Conservation (phyloP, 805 yeast genomes). For the Candida alai region DNA sequence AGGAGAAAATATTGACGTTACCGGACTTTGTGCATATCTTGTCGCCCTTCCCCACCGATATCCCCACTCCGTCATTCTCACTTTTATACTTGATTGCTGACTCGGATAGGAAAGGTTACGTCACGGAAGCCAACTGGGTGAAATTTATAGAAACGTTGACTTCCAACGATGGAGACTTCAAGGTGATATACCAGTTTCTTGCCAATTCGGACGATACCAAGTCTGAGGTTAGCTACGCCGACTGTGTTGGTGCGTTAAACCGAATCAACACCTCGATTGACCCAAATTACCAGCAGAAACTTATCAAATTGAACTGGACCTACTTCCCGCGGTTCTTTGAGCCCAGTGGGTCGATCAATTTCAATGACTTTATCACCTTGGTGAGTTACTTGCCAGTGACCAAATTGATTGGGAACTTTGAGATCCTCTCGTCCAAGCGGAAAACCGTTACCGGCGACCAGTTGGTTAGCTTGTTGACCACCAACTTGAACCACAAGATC, state of each 20-base stretch:
- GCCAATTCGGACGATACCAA: slow-evolving; percentile 13
- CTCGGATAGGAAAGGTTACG: slow-evolving; percentile 61
- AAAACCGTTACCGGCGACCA: slow-evolving; percentile 29
- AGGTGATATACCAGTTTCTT: slow-evolving; percentile 22
- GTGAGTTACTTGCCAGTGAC: slow-evolving; percentile 43
- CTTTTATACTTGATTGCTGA: slow-evolving; percentile 82
- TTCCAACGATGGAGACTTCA: slow-evolving; percentile 28
- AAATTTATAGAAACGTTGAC: slow-evolving; percentile 55
- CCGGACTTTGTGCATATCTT: slow-evolving; percentile 35
- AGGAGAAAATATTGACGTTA: slow-evolving; percentile 26
- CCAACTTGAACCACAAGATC: slow-evolving; percentile 40
- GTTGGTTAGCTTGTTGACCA: slow-evolving; percentile 28
- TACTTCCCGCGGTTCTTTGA: slow-evolving; percentile 38
- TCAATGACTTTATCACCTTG: slow-evolving; percentile 36
- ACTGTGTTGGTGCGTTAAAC: slow-evolving; percentile 33
- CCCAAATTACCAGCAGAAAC: slow-evolving; percentile 38
- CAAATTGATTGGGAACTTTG: slow-evolving; percentile 42
- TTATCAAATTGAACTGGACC: slow-evolving; percentile 40
- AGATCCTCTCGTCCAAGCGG: slow-evolving; percentile 29
- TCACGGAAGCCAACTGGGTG: slow-evolving; percentile 68
- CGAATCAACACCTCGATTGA: slow-evolving; percentile 39
- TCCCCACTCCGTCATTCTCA: slow-evolving; percentile 34
- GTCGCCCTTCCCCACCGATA: slow-evolving; percentile 39
- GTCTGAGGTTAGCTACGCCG: slow-evolving; percentile 25
- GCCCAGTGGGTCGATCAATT: slow-evolving; percentile 36